Evolutionary conservation across 2,329 filamentous ascomycete species (phyloP), one percentile per base, ranked within the genome.

Genomic region (Monilinia laxa): DNA sequence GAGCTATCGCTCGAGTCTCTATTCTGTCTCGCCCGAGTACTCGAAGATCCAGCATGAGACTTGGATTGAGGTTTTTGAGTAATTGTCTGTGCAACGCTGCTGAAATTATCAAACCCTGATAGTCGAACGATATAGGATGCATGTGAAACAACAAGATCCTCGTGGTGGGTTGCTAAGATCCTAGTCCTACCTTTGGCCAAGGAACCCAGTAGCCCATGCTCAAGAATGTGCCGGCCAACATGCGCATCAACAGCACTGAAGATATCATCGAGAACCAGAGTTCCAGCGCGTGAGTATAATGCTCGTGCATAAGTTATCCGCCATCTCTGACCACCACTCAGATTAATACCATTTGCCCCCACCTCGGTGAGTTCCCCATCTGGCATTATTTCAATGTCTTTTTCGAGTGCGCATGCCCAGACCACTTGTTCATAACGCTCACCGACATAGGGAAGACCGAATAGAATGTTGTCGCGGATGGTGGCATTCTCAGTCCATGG

Each of bases 401-500:
- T 91, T 64, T 84, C 83, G 53, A 96, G 75, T 0, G 90, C 90
- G 69, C 91, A 95, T 2, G 88, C 90, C 42, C 86, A 82, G 10
- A 93, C 77, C 0, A 91, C 91, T 72, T 87, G 85, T 1, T 81
- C 79, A 75, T 94, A 95, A 51, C 92, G 85, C n/a, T 83, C 80
- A 66, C 87, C 80, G 65, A 92, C 84, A 40, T 83, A 84, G 0
- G 90, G 90, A 3, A 93, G 80, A 0, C 90, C 90, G 69, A 93
- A 95, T 0, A 92, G 76, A 60, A 95, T 90, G 71, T 95, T 95
- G 58, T 92, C 87, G 66, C 84, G 86, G 70, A 95, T 87, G 7
- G 86, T 90, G 0, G 89, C 89, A 72, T 93, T 93, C 74, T 94
- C 91, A 59, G 94, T 91, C 91, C 91, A 95, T 0, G 91, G 91